A percentile compares a stretch with the other conserved stretches of the same genome.
These are phyloP conservation scores for Pyracantha coccinea DNA, from an alignment of 331 rosid species.

Conservation along the genomic window DNA sequence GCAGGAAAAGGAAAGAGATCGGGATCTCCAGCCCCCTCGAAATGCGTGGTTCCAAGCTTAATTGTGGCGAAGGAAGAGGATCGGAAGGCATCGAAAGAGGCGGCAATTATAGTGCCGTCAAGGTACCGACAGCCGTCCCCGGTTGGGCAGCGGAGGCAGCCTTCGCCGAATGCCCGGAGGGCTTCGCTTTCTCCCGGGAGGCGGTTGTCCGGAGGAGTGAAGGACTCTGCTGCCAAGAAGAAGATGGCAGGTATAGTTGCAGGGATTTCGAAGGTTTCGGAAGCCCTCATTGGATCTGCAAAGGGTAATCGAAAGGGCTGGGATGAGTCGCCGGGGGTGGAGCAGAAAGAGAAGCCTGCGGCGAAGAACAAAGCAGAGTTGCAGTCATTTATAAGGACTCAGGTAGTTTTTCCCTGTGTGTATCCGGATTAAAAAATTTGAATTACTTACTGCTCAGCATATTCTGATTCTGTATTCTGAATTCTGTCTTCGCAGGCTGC, in stretches of 20 bases:
- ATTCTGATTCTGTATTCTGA: not conserved
- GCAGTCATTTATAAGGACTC: conserved; percentile 70
- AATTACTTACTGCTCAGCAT: too few species aligned
- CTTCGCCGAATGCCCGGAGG: conserved; percentile 63
- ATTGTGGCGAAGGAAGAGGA: conserved; percentile 74
- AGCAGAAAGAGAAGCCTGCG: conserved; percentile 40
- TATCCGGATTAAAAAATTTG: not conserved
- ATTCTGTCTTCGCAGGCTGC: conserved; percentile 47
- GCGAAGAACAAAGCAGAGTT: conserved; percentile 54
- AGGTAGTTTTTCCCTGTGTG: conserved; percentile 29
- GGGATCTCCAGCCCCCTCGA: conserved; percentile 83
- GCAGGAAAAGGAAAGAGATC: conserved; percentile 71
- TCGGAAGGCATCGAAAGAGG: conserved; percentile 48
- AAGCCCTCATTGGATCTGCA: conserved; percentile 54
- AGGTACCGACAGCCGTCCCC: conserved; percentile 94
- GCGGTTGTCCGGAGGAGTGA: conserved; percentile 61
- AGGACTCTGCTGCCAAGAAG: conserved; percentile 65
- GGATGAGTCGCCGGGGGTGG: conserved; percentile 57
- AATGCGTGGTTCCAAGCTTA: conserved; percentile 83
- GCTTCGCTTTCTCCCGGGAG: conserved; percentile 84
- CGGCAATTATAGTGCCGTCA: conserved; percentile 80
- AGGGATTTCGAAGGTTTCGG: conserved; percentile 69
- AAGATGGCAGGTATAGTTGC: conserved; percentile 53
- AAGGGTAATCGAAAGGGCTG: conserved; percentile 65
- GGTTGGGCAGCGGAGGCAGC: conserved; percentile 63